Percentiles rank a stretch among this genome's conserved stretches.
phyloP scores from a whole-genome alignment of 2,329 filamentous ascomycete species.

The Tolypocladium pustulatum region DNA sequence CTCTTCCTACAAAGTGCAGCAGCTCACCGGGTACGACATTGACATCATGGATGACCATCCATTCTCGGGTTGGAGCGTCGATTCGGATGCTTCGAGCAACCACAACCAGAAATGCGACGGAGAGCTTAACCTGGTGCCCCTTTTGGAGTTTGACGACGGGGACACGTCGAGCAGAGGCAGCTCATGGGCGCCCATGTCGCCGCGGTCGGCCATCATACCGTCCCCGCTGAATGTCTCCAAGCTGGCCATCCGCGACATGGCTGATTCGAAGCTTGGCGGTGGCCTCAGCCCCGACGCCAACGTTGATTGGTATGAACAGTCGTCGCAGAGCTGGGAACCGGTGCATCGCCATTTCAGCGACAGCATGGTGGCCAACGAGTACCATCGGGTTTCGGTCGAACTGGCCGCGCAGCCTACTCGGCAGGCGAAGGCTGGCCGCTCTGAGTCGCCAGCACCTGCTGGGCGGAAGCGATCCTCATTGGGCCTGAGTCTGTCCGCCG shows the following conservation, averaged over 20 bases:
- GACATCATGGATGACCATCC: conserved; percentile 10
- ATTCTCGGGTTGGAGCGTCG: background rate
- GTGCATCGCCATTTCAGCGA: conserved; percentile 18
- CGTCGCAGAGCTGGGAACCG: conserved; percentile 7
- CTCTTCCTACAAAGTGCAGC: conserved; percentile 28
- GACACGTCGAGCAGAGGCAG: conserved; percentile 9
- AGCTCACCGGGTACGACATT: conserved; percentile 30
- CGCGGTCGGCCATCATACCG: conserved; percentile 3
- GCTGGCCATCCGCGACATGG: conserved; percentile 2
- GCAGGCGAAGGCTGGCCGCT: background rate
- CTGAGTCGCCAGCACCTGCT: background rate
- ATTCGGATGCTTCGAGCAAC: conserved; percentile 3
- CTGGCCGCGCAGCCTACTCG: conserved; percentile 12
- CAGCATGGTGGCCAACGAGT: conserved; percentile 20
- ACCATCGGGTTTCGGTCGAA: conserved; percentile 22
- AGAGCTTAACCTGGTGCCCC: conserved; percentile 6
- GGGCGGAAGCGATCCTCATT: conserved; percentile 8
- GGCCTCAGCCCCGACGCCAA: background rate
- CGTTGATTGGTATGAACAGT: conserved; percentile 3
- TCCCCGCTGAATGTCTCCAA: conserved; percentile 4
- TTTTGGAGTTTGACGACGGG: conserved; percentile 9
- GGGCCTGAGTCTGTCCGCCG: conserved; percentile 14
- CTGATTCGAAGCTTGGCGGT: conserved; percentile 2
- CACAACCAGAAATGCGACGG: background rate
- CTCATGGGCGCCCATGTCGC: conserved; percentile 11